Evolutionary conservation across 345 rosid genomes (phyloP).

Genomic region (Aquilaria yunnanensis): DNA sequence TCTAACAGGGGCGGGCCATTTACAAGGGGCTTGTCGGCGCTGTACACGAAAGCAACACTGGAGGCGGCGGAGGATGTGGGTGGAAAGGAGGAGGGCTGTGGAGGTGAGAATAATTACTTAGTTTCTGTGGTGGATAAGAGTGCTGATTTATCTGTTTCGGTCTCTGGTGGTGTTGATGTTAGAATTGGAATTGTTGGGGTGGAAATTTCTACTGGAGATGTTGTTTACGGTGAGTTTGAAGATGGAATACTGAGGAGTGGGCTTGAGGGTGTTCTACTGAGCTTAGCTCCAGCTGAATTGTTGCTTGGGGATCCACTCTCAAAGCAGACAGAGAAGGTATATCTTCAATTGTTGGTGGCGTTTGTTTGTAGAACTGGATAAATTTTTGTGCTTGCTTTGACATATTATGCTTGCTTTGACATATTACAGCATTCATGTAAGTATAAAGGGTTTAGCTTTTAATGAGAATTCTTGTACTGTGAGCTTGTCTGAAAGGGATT

Average conservation of each 20-base stretch:
- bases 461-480: no score
- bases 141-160: conserved; percentile 1
- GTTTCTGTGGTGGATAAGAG: conserved; percentile 72
- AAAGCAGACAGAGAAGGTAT: conserved; percentile 78
- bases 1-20: conserved; percentile 59
- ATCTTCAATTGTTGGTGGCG: neutral
- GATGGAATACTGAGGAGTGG: conserved; percentile 75
- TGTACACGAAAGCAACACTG: conserved; percentile 85
- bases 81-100: conserved; percentile 60
- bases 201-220: conserved; percentile 90
- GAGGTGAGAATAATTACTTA: conserved; percentile 61
- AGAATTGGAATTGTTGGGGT: conserved; percentile 77
- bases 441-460: no score
- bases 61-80: conserved; percentile 88
- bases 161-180: conserved; percentile 38
- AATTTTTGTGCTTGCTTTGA: neutral
- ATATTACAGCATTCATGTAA: no score
- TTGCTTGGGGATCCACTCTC: conserved; percentile 70
- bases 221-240: conserved; percentile 69
- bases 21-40: conserved; percentile 69
- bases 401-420: neutral
- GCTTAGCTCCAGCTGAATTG: conserved; percentile 86
- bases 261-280: conserved; percentile 70
- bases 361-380: neutral
- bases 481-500: no score